Evolutionary conservation across 805 yeast genomes (phyloP).

Genomic region (Barnettozyma sucrosica): DNA sequence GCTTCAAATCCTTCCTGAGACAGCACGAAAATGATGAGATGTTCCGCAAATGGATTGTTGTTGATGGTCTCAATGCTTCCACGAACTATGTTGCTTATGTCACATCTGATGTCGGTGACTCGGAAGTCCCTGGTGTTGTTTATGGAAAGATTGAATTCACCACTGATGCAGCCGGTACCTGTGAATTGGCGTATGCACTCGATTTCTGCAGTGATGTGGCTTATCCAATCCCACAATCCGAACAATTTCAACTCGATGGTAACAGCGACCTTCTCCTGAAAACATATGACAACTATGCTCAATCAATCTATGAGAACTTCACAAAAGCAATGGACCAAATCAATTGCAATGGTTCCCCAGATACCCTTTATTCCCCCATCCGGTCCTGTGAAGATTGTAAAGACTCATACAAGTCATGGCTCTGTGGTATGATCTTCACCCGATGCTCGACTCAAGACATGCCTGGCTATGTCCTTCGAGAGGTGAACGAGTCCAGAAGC

Average conservation of each 20-base stretch:
- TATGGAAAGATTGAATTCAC: constrained; percentile 52
- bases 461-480: constrained; percentile 41
- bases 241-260: constrained; percentile 28
- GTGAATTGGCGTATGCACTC: constrained; percentile 69
- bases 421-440: constrained; percentile 85
- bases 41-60: constrained; percentile 54
- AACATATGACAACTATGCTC: constrained; percentile 63
- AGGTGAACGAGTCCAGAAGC: constrained; percentile 51
- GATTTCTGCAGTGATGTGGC: constrained; percentile 79
- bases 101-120: constrained; percentile 40
- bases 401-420: constrained; percentile 72
- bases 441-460: constrained; percentile 59
- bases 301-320: constrained; percentile 54
- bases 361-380: constrained; percentile 68
- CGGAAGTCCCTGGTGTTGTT: constrained; percentile 55
- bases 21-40: constrained; percentile 42
- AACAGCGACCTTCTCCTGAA: constrained; percentile 31
- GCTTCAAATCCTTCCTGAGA: constrained; percentile 26
- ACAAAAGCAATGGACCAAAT: constrained; percentile 69
- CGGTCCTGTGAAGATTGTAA: constrained; percentile 70
- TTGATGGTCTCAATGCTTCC: constrained; percentile 54
- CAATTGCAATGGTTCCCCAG: constrained; percentile 64
- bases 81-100: constrained; percentile 62
- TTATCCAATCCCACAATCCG: constrained; percentile 70
- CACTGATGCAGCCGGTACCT: constrained; percentile 48